A percentile compares a stretch with the other conserved stretches of the same genome.
Evolutionary conservation across 2,329 filamentous ascomycete species (phyloP).

Genomic region (Pestalotiopsis sp.): DNA sequence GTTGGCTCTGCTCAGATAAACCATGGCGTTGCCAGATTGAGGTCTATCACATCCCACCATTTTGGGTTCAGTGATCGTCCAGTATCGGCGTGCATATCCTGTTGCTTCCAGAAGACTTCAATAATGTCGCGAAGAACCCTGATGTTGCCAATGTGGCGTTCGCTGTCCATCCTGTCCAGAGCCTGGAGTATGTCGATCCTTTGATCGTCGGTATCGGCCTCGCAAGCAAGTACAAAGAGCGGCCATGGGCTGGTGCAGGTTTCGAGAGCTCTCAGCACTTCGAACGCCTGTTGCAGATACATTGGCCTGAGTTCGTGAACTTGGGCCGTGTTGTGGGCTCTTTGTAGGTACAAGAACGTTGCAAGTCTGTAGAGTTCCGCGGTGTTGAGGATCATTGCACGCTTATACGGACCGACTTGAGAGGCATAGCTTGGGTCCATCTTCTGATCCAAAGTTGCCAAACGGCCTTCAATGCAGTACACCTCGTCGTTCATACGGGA

Average conservation of each 20-base stretch:
- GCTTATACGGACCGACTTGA: conserved; percentile 30
- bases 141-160: conserved; percentile 47
- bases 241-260: conserved; percentile 53
- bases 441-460: conserved; percentile 28
- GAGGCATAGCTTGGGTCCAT: conserved; percentile 30
- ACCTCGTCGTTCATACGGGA: conserved; percentile 30
- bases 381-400: conserved; percentile 38
- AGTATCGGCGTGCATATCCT: conserved; percentile 40
- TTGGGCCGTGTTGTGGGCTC: conserved; percentile 27
- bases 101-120: conserved; percentile 47
- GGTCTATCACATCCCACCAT: conserved; percentile 41
- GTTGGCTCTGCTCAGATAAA: conserved; percentile 29
- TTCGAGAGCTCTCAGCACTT: conserved; percentile 36
- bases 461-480: conserved; percentile 26
- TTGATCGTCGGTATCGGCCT: conserved; percentile 42
- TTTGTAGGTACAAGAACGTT: conserved; percentile 43
- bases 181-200: conserved; percentile 41
- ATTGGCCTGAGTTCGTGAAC: conserved; percentile 28
- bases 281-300: conserved; percentile 38
- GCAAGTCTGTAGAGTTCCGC: conserved; percentile 55
- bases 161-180: conserved; percentile 43
- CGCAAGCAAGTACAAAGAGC: conserved; percentile 49
- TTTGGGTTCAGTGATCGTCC: conserved; percentile 31
- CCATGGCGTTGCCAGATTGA: conserved; percentile 35
- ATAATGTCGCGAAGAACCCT: conserved; percentile 45